Evolutionary conservation across 805 yeast genomes (phyloP).

Genomic region (Starmerella kuoi): DNA sequence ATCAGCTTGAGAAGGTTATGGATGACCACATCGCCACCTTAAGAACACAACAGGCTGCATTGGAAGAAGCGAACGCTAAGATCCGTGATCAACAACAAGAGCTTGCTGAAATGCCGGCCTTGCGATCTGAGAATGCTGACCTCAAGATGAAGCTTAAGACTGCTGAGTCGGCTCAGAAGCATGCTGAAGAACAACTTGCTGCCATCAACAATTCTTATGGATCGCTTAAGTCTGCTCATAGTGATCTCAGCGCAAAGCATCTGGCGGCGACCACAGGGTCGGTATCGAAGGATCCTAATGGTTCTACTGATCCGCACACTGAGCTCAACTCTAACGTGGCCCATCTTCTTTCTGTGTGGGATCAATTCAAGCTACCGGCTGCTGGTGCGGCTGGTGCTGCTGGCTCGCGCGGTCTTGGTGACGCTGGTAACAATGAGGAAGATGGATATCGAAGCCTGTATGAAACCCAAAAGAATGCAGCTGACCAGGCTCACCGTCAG

Average conservation of each 20-base stretch:
- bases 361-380: slow-evolving; percentile 4
- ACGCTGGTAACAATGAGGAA: neutral
- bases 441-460: slow-evolving; percentile 19
- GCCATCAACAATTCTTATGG: slow-evolving; percentile 12
- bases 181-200: slow-evolving; percentile 20
- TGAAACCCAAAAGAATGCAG: slow-evolving; percentile 25
- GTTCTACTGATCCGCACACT: slow-evolving; percentile 2
- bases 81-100: slow-evolving; percentile 15
- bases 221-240: slow-evolving; percentile 18
- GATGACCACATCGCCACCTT: slow-evolving; percentile 20
- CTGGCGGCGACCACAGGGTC: slow-evolving; percentile 8
- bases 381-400: slow-evolving; percentile 8
- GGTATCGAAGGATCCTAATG: neutral
- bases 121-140: slow-evolving; percentile 18
- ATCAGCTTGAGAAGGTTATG: slow-evolving; percentile 14
- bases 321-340: slow-evolving; percentile 14
- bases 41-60: slow-evolving; percentile 15
- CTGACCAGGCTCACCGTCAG: slow-evolving; percentile 25
- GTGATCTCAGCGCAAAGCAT: slow-evolving; percentile 19
- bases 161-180: slow-evolving; percentile 15
- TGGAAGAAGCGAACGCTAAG: slow-evolving; percentile 15
- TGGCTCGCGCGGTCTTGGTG: slow-evolving; percentile 3
- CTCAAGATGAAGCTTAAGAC: slow-evolving; percentile 18
- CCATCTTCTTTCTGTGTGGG: slow-evolving; percentile 16
- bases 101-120: slow-evolving; percentile 11